Conservation (phyloP, 257 asterid genomes). For the Solanum pimpinellifolium region DNA sequence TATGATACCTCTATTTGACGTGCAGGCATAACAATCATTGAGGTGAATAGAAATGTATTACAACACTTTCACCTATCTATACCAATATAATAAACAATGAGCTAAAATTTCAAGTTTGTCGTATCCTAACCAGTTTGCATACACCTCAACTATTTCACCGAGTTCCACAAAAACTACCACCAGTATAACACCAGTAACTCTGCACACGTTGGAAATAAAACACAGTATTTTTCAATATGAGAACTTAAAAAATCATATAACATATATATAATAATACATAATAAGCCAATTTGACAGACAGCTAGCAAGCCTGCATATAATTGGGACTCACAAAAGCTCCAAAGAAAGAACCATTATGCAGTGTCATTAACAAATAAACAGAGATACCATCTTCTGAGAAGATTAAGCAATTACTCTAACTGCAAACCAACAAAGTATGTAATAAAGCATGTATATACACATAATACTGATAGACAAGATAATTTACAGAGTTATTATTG, state of each 20-base stretch:
- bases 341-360: background rate
- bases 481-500: background rate
- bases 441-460: background rate
- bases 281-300: background rate
- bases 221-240: no score
- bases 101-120: background rate
- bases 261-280: no score
- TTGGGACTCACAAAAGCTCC: background rate
- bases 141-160: no score
- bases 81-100: background rate
- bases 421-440: background rate
- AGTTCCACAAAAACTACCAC: background rate
- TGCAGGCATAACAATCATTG: background rate
- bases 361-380: background rate
- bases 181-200: no score
- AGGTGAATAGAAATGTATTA: background rate
- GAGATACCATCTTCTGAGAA: background rate
- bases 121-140: background rate
- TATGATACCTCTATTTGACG: background rate
- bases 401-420: background rate
- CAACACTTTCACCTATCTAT: background rate
- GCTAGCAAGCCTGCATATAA: background rate
- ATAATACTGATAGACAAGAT: background rate
- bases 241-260: no score
- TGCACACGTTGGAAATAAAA: background rate